Percentiles rank a stretch among this genome's conserved stretches.
phyloP scores from a whole-genome alignment of 2,329 filamentous ascomycete species.

The Xylaria sp. region DNA sequence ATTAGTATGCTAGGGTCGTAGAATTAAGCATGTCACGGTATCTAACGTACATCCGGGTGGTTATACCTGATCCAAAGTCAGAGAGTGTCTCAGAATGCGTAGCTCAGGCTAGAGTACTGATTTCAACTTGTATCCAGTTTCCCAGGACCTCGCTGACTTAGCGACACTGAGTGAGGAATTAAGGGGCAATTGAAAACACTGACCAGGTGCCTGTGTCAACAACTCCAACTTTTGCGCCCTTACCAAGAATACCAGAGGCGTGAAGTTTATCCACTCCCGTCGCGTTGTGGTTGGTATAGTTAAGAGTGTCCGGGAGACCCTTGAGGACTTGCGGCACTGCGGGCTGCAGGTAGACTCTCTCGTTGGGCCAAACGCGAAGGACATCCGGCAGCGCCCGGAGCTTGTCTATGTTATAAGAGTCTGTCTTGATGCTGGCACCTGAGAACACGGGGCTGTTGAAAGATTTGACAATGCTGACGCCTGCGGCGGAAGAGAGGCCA shows the following conservation, averaged over 20 bases:
- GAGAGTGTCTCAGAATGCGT: background rate
- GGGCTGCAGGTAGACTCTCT: constrained; percentile 21
- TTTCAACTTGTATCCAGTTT: no score
- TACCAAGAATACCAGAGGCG: constrained; percentile 17
- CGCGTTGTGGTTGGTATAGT: constrained; percentile 22
- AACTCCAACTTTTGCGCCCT: constrained; percentile 22
- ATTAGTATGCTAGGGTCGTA: constrained; percentile 2
- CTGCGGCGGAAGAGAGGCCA: constrained; percentile 22
- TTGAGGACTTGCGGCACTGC: constrained; percentile 9
- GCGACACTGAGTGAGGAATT: no score
- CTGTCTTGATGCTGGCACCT: constrained; percentile 36
- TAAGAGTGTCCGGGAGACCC: constrained; percentile 7
- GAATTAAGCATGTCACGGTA: background rate
- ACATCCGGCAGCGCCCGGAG: constrained; percentile 39
- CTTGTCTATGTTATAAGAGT: constrained; percentile 32
- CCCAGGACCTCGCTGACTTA: no score
- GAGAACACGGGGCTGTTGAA: constrained; percentile 35
- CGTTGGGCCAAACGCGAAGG: constrained; percentile 30
- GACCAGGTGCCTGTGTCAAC: constrained; percentile 24
- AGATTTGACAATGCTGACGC: constrained; percentile 28
- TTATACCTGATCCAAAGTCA: constrained; percentile 6
- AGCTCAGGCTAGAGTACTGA: no score
- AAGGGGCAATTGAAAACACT: background rate
- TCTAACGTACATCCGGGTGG: constrained; percentile 14
- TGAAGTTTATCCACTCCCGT: constrained; percentile 28